Evolutionary conservation across 2,329 filamentous ascomycete genomes (phyloP).

Genomic region (Myriosclerotinia duriaeana): DNA sequence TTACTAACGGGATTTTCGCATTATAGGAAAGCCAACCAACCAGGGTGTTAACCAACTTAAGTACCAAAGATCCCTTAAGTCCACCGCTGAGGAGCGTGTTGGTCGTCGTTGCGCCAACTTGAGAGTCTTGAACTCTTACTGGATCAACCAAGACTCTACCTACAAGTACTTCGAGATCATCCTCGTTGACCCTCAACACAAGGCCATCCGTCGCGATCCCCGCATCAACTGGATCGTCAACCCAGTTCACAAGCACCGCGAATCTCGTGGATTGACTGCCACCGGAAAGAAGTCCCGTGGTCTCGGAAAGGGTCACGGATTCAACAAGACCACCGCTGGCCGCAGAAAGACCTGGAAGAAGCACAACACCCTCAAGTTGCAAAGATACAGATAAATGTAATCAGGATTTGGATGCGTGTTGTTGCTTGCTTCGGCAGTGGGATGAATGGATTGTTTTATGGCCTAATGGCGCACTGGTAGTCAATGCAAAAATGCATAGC

Average conservation of each 20-base stretch:
- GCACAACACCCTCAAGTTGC: constrained; percentile 98
- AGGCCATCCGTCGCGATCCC: constrained; percentile 97
- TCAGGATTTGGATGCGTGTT: constrained; percentile 34
- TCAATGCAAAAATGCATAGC: constrained; percentile 31
- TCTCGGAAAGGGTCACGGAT: constrained; percentile 98
- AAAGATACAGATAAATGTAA: constrained; percentile 81
- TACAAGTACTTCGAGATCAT: constrained; percentile 99
- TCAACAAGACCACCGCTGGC: constrained; percentile 97
- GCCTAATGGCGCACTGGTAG: constrained; percentile 25
- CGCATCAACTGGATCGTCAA: constrained; percentile 99
- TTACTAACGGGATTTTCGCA: constrained; percentile 25
- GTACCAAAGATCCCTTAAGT: constrained; percentile 98
- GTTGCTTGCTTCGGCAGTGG: constrained; percentile 32
- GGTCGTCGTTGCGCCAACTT: constrained; percentile 98
- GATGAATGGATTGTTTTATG: constrained; percentile 33
- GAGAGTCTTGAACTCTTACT: constrained; percentile 99
- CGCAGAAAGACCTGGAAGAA: constrained; percentile 99
- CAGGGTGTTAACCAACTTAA: constrained; percentile 99
- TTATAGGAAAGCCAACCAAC: constrained; percentile 98
- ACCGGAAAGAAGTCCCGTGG: constrained; percentile 99
- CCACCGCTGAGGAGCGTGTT: constrained; percentile 99
- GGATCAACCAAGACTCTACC: constrained; percentile 99
- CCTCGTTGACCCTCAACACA: constrained; percentile 99
- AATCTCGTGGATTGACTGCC: constrained; percentile 92
- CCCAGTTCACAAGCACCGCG: constrained; percentile 99